These are phyloP conservation scores for Schwanniomyces yamadae DNA, from an alignment of 805 yeast genomes.

Conservation along the genomic window DNA sequence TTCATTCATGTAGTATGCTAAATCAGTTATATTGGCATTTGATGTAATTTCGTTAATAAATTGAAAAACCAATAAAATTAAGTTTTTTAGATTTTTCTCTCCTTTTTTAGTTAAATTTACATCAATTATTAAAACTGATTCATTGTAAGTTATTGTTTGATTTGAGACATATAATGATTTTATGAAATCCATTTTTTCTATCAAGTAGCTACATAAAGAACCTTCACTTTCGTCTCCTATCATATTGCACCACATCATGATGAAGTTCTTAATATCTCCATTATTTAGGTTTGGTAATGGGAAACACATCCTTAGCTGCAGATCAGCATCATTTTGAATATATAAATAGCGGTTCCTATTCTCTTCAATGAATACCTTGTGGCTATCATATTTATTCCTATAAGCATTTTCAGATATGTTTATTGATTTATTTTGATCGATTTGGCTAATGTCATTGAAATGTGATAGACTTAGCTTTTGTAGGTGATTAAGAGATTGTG, in stretches of 20 bases:
- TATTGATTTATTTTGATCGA: slow-evolving; percentile 8
- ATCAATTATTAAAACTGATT: slow-evolving; percentile 49
- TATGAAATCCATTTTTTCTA: slow-evolving; percentile 28
- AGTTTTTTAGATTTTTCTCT: slow-evolving; percentile 25
- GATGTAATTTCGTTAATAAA: slow-evolving; percentile 21
- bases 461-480: slow-evolving; percentile 48
- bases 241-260: slow-evolving; percentile 52
- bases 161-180: slow-evolving; percentile 42
- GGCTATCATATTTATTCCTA: slow-evolving; percentile 7
- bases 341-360: slow-evolving; percentile 25
- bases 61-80: slow-evolving; percentile 35
- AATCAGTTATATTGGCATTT: slow-evolving; percentile 9
- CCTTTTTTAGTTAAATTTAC: slow-evolving; percentile 50
- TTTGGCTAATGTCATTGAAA: slow-evolving; percentile 36
- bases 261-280: slow-evolving; percentile 20
- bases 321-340: slow-evolving; percentile 34
- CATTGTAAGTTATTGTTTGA: slow-evolving; percentile 34
- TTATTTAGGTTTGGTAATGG: slow-evolving; percentile 27
- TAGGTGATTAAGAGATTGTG: slow-evolving; percentile 60
- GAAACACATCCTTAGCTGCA: slow-evolving; percentile 46
- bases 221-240: slow-evolving; percentile 62
- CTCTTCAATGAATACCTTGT: not conserved
- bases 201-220: slow-evolving; percentile 46
- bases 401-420: slow-evolving; percentile 14
- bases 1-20: slow-evolving; percentile 48